These are phyloP conservation scores for Sugiyamaella japonica DNA, from an alignment of 1,139 yeast genomes.

Conservation along the genomic window DNA sequence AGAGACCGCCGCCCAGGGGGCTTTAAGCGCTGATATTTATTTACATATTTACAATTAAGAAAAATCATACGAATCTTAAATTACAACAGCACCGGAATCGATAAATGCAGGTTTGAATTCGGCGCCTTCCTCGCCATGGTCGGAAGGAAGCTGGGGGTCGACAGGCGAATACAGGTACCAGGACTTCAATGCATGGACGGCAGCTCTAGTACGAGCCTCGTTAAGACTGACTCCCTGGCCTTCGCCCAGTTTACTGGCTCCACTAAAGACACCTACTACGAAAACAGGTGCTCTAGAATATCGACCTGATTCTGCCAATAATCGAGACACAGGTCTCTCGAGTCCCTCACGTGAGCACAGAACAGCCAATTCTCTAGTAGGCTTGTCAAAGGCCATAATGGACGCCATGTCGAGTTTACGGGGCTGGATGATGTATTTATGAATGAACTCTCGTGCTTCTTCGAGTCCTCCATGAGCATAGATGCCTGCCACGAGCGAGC, in stretches of 20 bases:
- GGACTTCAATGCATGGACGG: slow-evolving; percentile 84
- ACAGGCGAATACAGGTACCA: slow-evolving; percentile 91
- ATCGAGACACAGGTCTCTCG: slow-evolving; percentile 72
- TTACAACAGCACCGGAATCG: slow-evolving; percentile 39
- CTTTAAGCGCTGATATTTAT: background rate
- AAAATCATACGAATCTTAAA: slow-evolving; percentile 23
- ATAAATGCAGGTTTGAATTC: slow-evolving; percentile 30
- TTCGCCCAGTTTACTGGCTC: slow-evolving; percentile 82
- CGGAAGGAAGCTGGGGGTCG: slow-evolving; percentile 61
- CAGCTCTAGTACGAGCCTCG: slow-evolving; percentile 92
- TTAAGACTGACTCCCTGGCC: slow-evolving; percentile 90
- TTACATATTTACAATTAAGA: slow-evolving; percentile 15
- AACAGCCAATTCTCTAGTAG: slow-evolving; percentile 79
- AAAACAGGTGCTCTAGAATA: slow-evolving; percentile 78
- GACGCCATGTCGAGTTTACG: slow-evolving; percentile 71
- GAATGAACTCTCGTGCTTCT: slow-evolving; percentile 62
- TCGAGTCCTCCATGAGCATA: slow-evolving; percentile 55
- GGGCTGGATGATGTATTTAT: slow-evolving; percentile 65
- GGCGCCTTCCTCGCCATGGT: slow-evolving; percentile 31
- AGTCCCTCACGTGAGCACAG: slow-evolving; percentile 79
- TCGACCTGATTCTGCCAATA: slow-evolving; percentile 93
- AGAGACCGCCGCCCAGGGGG: too few species aligned
- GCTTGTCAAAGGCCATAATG: slow-evolving; percentile 79
- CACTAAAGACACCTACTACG: slow-evolving; percentile 89
- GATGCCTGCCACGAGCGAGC: slow-evolving; percentile 48